A percentile compares a stretch with the other conserved stretches of the same genome.
Evolutionary conservation across 164 flowering plant species (phyloP).

Genomic region (Aristolochia fimbriata): DNA sequence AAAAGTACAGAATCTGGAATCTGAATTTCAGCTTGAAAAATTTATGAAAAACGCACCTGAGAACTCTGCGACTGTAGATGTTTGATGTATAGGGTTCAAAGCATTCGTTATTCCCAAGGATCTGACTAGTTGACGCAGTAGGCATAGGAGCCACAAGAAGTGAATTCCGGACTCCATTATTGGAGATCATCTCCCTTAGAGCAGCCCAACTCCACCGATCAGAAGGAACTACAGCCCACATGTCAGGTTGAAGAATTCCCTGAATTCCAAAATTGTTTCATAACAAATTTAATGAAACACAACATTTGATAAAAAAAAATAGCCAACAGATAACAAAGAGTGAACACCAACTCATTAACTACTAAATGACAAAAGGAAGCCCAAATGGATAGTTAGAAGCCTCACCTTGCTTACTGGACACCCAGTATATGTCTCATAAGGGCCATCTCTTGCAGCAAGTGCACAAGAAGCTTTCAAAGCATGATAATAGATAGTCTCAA

Average conservation of each 20-base stretch:
- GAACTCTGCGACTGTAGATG: conserved; percentile 87
- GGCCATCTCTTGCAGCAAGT: conserved; percentile 69
- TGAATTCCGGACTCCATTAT: conserved; percentile 81
- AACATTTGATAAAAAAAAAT: too few relatives aligned
- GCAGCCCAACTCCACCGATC: conserved; percentile 79
- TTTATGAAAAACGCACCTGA: conserved; percentile 46
- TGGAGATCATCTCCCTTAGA: conserved; percentile 50
- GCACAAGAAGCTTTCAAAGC: conserved; percentile 80
- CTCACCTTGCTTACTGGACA: conserved; percentile 89
- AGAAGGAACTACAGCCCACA: conserved; percentile 90
- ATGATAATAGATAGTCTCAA: conserved; percentile 93
- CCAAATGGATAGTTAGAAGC: background rate
- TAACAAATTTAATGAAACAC: too few relatives aligned
- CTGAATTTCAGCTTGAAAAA: background rate
- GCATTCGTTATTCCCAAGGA: conserved; percentile 96
- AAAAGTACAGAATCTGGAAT: background rate
- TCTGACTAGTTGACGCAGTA: conserved; percentile 98
- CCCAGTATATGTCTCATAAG: conserved; percentile 79
- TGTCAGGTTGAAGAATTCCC: conserved; percentile 93
- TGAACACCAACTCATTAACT: too few relatives aligned
- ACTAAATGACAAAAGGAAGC: background rate
- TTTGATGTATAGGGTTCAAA: conserved; percentile 99
- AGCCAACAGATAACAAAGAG: too few relatives aligned
- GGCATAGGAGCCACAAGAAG: conserved; percentile 98
- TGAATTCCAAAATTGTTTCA: conserved; percentile 18